Percentiles rank a stretch among this genome's conserved stretches.
Evolutionary conservation across 78 protist genomes (phyloP).

Genomic region (slime mould (Dictyostelium discoideum)): dicty_2.7 NC_007088.5:5580501-5581000

Average conservation of each 20-base stretch:
- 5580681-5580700: constrained; percentile 60
- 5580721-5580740: constrained; percentile 20
- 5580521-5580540: constrained; percentile 42
- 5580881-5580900: constrained; percentile 58
- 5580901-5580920: constrained; percentile 73
- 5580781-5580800: background rate
- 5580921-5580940: constrained; percentile 77
- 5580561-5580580: constrained; percentile 61
- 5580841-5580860: constrained; percentile 50
- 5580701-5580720: constrained; percentile 57
- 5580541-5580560: constrained; percentile 75
- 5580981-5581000: constrained; percentile 16
- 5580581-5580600: constrained; percentile 73
- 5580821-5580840: constrained; percentile 33
- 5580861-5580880: constrained; percentile 42
- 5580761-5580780: background rate
- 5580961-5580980: constrained; percentile 18
- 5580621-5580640: constrained; percentile 53
- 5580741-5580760: too few species aligned
- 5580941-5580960: constrained; percentile 50
- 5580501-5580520: constrained; percentile 26
- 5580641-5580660: constrained; percentile 37
- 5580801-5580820: too few species aligned
- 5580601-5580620: constrained; percentile 65
- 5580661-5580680: constrained; percentile 48